Evolutionary conservation across 441 rosid species (phyloP), one percentile per base, ranked within the genome.

Genomic region (Breynia disticha): DNA sequence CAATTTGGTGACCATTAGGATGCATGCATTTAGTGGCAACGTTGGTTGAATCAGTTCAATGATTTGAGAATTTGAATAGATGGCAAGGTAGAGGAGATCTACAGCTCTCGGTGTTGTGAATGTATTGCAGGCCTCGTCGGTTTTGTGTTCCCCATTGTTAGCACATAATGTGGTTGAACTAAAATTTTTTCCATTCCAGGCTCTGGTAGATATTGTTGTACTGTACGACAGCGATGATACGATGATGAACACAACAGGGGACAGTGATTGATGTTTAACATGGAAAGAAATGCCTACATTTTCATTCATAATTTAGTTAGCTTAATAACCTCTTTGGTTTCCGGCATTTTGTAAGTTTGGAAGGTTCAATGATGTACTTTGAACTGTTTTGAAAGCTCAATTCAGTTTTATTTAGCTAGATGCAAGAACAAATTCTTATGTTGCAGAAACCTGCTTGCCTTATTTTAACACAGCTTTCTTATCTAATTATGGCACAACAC

Each of bases 41-140:
- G 11, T 9, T 39, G 43, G 43, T 39, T 10, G 43, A 39, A 39
- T 39, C 43, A 39, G 15, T 9, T 39, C 9, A 39, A 10, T 39
- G 43, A 39, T 39, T 39, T 39, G 43, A 39, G 43, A 39, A 2
- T 9, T 39, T 39, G 38, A 53, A 18, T 11, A 48, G 57, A 45
- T 51, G 54, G 45, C 38, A 55, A 58, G 51, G 52, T 19, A 10
- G 19, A 48, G 58, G 41, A 38, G 10, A 39, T 24, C 32, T 24
- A 14, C 12, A 39, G 43, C 15, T 39, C 43, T 39, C 15, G 43
- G 43, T 13, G 15, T 39, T 39, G 43, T 4, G 15, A 39, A 9
- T 39, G 15, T 39, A 14, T 24, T 3, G 32, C 3, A 3, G 32
- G 32, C 32, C 32, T 24, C 43, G 43, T 9, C 9, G 43, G 43